These are phyloP conservation scores for Paraurostyla sp. DNA, from an alignment of 73 alveolate genomes.

Conservation along the genomic window DNA sequence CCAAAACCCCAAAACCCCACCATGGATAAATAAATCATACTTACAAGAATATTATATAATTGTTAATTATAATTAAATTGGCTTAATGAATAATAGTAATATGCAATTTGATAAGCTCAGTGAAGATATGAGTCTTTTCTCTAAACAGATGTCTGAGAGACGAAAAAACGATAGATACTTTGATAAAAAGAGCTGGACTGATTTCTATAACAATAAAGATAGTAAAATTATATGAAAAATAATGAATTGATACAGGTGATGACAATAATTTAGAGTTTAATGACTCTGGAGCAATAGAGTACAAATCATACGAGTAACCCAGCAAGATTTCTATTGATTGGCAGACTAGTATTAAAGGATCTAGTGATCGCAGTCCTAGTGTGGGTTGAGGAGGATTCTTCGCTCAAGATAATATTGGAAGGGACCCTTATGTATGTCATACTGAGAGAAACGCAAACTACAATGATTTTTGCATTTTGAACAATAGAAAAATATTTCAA, in stretches of 20 bases:
- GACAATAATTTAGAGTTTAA: not conserved
- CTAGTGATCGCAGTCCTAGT: slow-evolving; percentile 31
- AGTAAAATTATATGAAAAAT: no score
- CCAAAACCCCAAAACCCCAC: no score
- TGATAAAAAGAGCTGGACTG: no score
- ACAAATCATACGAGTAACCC: slow-evolving; percentile 18
- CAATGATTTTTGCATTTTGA: not conserved
- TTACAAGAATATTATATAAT: no score
- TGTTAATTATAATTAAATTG: no score
- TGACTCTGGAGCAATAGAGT: not conserved
- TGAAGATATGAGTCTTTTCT: no score
- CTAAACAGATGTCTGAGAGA: no score
- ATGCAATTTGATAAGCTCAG: no score
- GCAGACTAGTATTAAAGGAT: not conserved
- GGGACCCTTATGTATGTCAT: not conserved
- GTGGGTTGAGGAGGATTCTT: not conserved
- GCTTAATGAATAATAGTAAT: no score
- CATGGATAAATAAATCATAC: no score
- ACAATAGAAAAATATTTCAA: not conserved
- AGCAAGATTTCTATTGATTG: slow-evolving; percentile 19
- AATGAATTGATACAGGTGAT: not conserved
- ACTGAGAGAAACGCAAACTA: not conserved
- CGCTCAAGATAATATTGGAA: not conserved
- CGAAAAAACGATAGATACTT: no score
- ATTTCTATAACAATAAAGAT: no score